These are phyloP conservation scores for Calocybe gambosa DNA, from an alignment of 1,284 basidiomycete genomes.

Conservation along the genomic window DNA sequence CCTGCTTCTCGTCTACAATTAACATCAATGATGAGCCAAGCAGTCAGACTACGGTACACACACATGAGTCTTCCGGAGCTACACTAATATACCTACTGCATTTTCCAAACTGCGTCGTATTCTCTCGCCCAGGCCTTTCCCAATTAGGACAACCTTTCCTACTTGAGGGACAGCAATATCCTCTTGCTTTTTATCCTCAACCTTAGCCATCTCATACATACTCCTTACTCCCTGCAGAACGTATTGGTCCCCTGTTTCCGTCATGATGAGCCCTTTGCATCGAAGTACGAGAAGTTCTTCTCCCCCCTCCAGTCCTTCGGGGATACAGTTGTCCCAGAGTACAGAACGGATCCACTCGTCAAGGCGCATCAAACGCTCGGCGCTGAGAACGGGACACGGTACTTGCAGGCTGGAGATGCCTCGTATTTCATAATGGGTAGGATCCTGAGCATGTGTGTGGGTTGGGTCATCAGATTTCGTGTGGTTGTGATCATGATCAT, in stretches of 20 bases:
- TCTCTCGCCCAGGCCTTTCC: conserved; percentile 59
- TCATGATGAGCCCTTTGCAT: conserved; percentile 74
- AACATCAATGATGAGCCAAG: too few relatives aligned
- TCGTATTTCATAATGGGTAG: conserved; percentile 56
- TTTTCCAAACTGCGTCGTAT: conserved; percentile 47
- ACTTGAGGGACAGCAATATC: conserved; percentile 43
- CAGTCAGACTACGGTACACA: not conserved
- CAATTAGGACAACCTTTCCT: conserved; percentile 86
- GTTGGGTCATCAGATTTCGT: conserved; percentile 16
- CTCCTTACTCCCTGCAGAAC: conserved; percentile 84
- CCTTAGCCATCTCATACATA: conserved; percentile 71
- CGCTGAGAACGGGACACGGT: conserved; percentile 51
- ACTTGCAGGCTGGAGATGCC: conserved; percentile 73
- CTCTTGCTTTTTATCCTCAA: conserved; percentile 33
- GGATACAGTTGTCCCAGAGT: conserved; percentile 67
- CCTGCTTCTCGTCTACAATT: not conserved
- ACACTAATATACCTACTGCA: conserved; percentile 16
- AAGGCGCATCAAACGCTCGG: conserved; percentile 40
- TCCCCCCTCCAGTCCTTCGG: conserved; percentile 20
- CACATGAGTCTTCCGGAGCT: too few relatives aligned
- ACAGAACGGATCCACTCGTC: conserved; percentile 76
- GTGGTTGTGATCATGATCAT: conserved; percentile 1
- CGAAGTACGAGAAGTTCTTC: conserved; percentile 59
- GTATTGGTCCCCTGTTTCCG: conserved; percentile 48
- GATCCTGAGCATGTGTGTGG: conserved; percentile 31